A percentile compares a stretch with the other conserved stretches of the same genome.
Conservation (phyloP, 176 grass and related monocot genomes). For the Rhipidocladum racemiflorum region DNA sequence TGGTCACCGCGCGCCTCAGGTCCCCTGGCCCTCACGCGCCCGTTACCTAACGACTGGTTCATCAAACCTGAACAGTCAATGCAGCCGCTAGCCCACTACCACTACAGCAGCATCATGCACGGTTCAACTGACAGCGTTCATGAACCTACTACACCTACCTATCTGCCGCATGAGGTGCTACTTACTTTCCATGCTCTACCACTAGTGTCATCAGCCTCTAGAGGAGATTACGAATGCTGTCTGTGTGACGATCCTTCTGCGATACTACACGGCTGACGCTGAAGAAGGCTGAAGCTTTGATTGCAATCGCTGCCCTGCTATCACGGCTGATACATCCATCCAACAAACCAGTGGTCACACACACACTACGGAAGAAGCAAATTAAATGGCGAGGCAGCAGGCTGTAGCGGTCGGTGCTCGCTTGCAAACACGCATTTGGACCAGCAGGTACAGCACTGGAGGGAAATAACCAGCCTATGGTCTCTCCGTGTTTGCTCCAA, state of each 20-base stretch:
- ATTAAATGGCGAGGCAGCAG: constrained; percentile 12
- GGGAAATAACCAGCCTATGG: background rate
- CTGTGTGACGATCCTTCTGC: background rate
- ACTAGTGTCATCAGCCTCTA: background rate
- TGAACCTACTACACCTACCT: background rate
- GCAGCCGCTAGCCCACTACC: background rate
- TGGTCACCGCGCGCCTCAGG: background rate
- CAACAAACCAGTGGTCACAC: constrained; percentile 3
- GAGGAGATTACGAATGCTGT: background rate
- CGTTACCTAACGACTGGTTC: background rate
- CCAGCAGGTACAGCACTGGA: background rate
- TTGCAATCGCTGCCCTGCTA: background rate
- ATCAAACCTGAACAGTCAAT: background rate
- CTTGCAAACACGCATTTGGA: constrained; percentile 13
- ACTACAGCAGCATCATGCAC: background rate
- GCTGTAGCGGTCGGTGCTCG: background rate
- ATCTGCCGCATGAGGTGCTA: no score
- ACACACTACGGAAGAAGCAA: background rate
- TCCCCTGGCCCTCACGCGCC: background rate
- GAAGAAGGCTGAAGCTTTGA: background rate
- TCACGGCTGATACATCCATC: constrained; percentile 14
- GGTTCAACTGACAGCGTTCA: background rate
- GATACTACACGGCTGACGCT: background rate
- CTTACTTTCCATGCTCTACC: background rate
- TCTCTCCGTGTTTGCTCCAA: background rate